Evolutionary conservation across 176 grass and related monocot species (phyloP).

Genomic region (Phragmites australis): DNA sequence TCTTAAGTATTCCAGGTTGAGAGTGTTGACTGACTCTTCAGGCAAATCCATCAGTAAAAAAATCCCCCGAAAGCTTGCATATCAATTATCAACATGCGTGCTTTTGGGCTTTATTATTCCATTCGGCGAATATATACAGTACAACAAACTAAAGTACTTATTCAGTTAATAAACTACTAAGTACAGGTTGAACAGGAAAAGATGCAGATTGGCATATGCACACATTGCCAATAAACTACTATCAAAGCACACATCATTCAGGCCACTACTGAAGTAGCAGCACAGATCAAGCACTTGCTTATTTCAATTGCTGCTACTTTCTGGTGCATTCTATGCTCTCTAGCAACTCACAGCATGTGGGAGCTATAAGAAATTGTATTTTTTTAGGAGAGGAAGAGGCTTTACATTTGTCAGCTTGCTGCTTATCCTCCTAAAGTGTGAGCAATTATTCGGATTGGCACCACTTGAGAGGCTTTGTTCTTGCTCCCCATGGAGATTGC

Average conservation of each 20-base stretch:
- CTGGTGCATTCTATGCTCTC: slow-evolving; percentile 8
- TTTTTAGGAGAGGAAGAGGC: neutral
- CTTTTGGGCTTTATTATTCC: slow-evolving; percentile 25
- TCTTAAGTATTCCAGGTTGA: neutral
- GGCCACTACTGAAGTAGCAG: slow-evolving; percentile 32
- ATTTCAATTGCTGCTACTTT: slow-evolving; percentile 2
- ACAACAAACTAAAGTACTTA: neutral
- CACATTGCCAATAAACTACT: slow-evolving; percentile 19
- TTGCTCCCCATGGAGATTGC: slow-evolving; percentile 47
- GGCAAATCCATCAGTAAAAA: slow-evolving; percentile 19
- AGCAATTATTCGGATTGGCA: slow-evolving; percentile 41
- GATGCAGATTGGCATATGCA: slow-evolving; percentile 35
- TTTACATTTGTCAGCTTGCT: slow-evolving; percentile 24
- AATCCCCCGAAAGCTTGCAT: neutral
- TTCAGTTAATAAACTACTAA: slow-evolving; percentile 27
- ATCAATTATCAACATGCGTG: slow-evolving; percentile 22
- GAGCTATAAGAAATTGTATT: slow-evolving; percentile 11
- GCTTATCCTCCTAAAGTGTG: slow-evolving; percentile 35
- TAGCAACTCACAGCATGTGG: neutral
- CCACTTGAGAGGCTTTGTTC: slow-evolving; percentile 1
- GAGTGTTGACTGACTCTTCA: slow-evolving; percentile 40
- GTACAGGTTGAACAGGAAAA: slow-evolving; percentile 26
- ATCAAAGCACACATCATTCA: slow-evolving; percentile 25
- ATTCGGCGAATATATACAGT: slow-evolving; percentile 32
- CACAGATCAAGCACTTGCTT: neutral